Conservation (phyloP, 2,329 filamentous ascomycete species). For the Dothistroma septosporum region DNA sequence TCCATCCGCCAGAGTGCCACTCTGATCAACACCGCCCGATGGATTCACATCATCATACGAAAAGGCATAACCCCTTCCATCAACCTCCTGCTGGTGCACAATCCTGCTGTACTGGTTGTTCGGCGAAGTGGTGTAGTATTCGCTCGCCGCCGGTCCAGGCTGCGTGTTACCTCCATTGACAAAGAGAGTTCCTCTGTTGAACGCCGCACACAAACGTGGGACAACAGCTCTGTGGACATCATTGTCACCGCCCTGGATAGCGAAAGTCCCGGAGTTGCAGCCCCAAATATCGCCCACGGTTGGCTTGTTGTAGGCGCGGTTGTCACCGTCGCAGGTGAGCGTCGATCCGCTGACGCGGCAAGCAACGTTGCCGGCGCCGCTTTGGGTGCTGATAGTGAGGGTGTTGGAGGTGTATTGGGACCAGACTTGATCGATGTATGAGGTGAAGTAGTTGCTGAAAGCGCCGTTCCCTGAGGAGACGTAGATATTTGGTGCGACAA, state of each 20-base stretch:
- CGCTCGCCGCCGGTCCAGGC: slow-evolving; percentile 37
- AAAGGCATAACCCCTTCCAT: slow-evolving; percentile 62
- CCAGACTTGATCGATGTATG: slow-evolving; percentile 52
- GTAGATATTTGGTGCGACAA: slow-evolving; percentile 41
- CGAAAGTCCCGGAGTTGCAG: slow-evolving; percentile 62
- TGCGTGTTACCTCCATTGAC: slow-evolving; percentile 46
- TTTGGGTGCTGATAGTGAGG: slow-evolving; percentile 63
- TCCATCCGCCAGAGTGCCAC: slow-evolving; percentile 45
- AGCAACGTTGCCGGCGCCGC: slow-evolving; percentile 49
- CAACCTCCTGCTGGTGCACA: slow-evolving; percentile 57
- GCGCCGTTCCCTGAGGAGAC: slow-evolving; percentile 43
- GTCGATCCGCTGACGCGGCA: slow-evolving; percentile 40
- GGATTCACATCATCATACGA: slow-evolving; percentile 62
- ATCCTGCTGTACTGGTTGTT: slow-evolving; percentile 55
- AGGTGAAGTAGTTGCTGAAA: slow-evolving; percentile 49
- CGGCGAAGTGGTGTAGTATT: slow-evolving; percentile 51
- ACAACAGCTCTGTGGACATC: slow-evolving; percentile 55
- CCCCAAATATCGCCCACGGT: slow-evolving; percentile 62
- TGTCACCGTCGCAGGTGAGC: slow-evolving; percentile 40
- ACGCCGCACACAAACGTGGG: slow-evolving; percentile 69
- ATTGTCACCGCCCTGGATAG: slow-evolving; percentile 40
- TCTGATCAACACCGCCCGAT: slow-evolving; percentile 43
- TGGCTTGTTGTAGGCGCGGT: slow-evolving; percentile 53
- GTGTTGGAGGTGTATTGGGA: slow-evolving; percentile 43
- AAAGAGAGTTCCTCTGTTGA: slow-evolving; percentile 69